These are phyloP conservation scores for Suhomyces guaymorum DNA, from an alignment of 1,139 yeast genomes.

Conservation along the genomic window DNA sequence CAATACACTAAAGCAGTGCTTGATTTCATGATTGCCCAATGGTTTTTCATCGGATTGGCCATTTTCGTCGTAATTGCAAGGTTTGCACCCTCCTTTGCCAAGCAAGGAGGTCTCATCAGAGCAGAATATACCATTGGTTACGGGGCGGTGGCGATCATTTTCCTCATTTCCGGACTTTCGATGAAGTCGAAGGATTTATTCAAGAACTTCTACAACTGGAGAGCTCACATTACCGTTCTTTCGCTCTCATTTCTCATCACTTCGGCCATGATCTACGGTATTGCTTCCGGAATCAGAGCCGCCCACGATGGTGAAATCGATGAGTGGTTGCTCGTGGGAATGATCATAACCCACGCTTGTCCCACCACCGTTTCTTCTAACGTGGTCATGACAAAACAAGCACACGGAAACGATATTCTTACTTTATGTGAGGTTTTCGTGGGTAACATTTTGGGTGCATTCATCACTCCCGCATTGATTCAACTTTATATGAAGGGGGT, in stretches of 20 bases:
- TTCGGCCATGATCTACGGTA: slow-evolving; percentile 71
- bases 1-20: slow-evolving; percentile 19
- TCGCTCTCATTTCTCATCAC: slow-evolving; percentile 72
- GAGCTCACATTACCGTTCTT: slow-evolving; percentile 76
- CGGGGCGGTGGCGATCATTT: slow-evolving; percentile 84
- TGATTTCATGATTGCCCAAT: slow-evolving; percentile 42
- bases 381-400: slow-evolving; percentile 86
- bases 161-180: slow-evolving; percentile 75
- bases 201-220: slow-evolving; percentile 68
- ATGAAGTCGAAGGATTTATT: slow-evolving; percentile 65
- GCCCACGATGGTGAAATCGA: slow-evolving; percentile 61
- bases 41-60: slow-evolving; percentile 78
- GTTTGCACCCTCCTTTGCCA: slow-evolving; percentile 78
- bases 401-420: slow-evolving; percentile 77
- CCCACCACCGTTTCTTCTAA: slow-evolving; percentile 91
- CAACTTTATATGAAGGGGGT: slow-evolving; percentile 65
- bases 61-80: slow-evolving; percentile 73
- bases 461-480: slow-evolving; percentile 78
- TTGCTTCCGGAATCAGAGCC: slow-evolving; percentile 64
- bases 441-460: slow-evolving; percentile 83
- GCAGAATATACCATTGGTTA: slow-evolving; percentile 79
- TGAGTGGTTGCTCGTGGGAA: slow-evolving; percentile 74
- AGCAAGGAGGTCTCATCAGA: slow-evolving; percentile 74
- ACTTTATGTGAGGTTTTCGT: slow-evolving; percentile 83
- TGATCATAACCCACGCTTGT: slow-evolving; percentile 79